These are phyloP conservation scores for Biancaea sappan DNA, from an alignment of 306 rosid species.

Conservation along the genomic window DNA sequence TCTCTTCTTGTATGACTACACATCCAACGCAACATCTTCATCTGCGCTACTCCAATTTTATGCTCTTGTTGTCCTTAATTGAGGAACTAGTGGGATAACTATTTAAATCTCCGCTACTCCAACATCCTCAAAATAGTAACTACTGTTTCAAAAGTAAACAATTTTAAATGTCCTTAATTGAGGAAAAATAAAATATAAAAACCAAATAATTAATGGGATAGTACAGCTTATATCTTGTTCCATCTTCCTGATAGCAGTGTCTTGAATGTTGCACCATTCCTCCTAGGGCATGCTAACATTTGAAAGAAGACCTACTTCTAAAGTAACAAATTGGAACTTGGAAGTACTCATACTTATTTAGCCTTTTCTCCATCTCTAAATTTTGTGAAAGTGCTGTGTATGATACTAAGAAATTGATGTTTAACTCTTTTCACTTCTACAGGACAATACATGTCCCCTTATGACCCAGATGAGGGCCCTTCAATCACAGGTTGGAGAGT, in stretches of 20 bases:
- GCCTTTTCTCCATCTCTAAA: constrained; percentile 20
- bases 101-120: no score
- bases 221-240: not conserved
- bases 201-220: constrained; percentile 12
- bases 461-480: constrained; percentile 99
- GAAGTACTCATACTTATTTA: not conserved
- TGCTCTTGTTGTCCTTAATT: no score
- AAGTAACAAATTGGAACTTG: not conserved
- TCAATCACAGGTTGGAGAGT: constrained; percentile 99
- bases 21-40: no score
- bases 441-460: constrained; percentile 99
- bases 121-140: not conserved
- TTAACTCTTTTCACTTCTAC: constrained; percentile 45
- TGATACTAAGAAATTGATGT: constrained; percentile 28
- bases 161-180: constrained; percentile 3
- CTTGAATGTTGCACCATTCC: constrained; percentile 24
- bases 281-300: constrained; percentile 5
- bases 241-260: not conserved
- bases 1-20: no score
- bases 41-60: no score
- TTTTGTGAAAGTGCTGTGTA: constrained; percentile 22
- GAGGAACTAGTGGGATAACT: no score
- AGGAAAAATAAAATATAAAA: not conserved
- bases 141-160: constrained; percentile 15
- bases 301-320: not conserved